phyloP scores from a whole-genome alignment of 345 rosid species.

The Clarkia xantiana region DNA sequence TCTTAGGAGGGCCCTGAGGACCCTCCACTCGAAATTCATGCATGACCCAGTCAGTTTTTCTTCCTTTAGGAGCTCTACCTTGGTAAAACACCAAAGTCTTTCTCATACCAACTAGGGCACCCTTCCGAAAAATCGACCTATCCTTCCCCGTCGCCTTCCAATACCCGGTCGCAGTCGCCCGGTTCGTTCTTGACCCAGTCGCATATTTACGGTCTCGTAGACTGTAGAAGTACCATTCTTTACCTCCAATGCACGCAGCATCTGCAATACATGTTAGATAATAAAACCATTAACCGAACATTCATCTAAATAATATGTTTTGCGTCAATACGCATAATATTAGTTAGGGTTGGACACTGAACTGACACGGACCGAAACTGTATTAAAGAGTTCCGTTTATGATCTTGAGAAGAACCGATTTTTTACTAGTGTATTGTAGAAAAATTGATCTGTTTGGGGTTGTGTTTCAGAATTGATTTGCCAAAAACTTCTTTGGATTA shows the following conservation, averaged over 20 bases:
- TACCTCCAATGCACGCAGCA: conserved; percentile 69
- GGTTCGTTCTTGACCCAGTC: conserved; percentile 73
- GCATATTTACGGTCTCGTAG: conserved; percentile 80
- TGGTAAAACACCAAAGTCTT: conserved; percentile 83
- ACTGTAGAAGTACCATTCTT: conserved; percentile 84
- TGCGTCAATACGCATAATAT: no score
- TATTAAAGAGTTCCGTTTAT: no score
- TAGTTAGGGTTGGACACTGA: no score
- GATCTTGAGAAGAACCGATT: no score
- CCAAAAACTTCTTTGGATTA: no score
- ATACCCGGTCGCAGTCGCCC: conserved; percentile 75
- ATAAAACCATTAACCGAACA: no score
- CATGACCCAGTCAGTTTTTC: conserved; percentile 80
- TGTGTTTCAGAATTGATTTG: no score
- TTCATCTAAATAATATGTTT: no score
- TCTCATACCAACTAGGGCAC: conserved; percentile 72
- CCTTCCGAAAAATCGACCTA: conserved; percentile 29
- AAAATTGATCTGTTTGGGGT: no score
- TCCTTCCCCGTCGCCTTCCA: conserved; percentile 99
- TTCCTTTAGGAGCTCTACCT: conserved; percentile 91
- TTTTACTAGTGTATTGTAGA: no score
- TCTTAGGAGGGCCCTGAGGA: conserved; percentile 23
- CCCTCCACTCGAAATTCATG: conserved; percentile 77
- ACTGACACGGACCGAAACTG: no score
- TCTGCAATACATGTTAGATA: conserved; percentile 20